phyloP scores from a whole-genome alignment of 345 rosid species.

The Pugionium dolabratum region DNA sequence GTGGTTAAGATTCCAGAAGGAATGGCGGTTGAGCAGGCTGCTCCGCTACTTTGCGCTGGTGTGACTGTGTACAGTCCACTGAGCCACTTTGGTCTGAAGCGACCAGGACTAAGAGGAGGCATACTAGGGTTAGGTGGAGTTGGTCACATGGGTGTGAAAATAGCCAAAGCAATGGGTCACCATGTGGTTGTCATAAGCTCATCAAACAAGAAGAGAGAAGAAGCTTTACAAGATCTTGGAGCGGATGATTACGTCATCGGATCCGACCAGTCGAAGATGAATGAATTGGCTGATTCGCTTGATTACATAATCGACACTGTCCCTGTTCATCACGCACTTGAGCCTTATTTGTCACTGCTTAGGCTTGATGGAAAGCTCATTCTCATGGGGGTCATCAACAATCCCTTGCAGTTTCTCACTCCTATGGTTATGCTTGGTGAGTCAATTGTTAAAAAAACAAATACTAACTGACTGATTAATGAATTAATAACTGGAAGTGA shows the following conservation, averaged over 20 bases:
- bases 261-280: conserved; percentile 63
- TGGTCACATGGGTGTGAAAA: conserved; percentile 96
- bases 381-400: conserved; percentile 71
- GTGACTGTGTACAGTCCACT: conserved; percentile 91
- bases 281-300: conserved; percentile 64
- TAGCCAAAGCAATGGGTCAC: conserved; percentile 96
- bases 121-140: conserved; percentile 94
- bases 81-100: conserved; percentile 67
- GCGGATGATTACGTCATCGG: conserved; percentile 85
- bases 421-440: conserved; percentile 89
- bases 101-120: conserved; percentile 74
- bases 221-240: conserved; percentile 82
- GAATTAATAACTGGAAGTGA: too few relatives aligned
- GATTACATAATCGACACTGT: conserved; percentile 91
- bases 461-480: too few relatives aligned
- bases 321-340: conserved; percentile 81
- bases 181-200: conserved; percentile 94
- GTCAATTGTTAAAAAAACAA: conserved; percentile 11
- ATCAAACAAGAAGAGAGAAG: conserved; percentile 77
- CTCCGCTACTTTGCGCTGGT: conserved; percentile 84
- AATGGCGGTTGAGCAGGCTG: conserved; percentile 81
- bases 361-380: conserved; percentile 86
- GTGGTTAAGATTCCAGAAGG: conserved; percentile 88
- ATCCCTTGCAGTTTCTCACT: conserved; percentile 69
- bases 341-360: conserved; percentile 71